These are phyloP conservation scores for Pichia sp. DNA, from an alignment of 1,139 yeast genomes.

Conservation along the genomic window DNA sequence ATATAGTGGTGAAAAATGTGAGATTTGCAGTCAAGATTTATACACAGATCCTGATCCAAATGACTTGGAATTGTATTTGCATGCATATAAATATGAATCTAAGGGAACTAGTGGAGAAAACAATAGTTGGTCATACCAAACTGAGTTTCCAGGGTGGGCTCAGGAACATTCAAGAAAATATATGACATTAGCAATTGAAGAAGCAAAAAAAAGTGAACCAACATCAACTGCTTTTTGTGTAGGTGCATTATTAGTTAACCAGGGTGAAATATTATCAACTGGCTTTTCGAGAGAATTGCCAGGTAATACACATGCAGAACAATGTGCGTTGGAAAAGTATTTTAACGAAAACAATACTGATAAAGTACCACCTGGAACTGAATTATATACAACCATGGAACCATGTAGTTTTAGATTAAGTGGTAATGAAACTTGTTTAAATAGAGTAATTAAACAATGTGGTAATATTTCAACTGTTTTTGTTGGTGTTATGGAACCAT, in stretches of 20 bases:
- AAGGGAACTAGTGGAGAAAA: conserved; percentile 28
- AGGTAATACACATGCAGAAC: conserved; percentile 98
- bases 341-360: conserved; percentile 33
- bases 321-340: conserved; percentile 82
- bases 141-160: conserved; percentile 88
- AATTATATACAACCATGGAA: conserved; percentile 93
- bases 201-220: conserved; percentile 77
- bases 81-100: conserved; percentile 75
- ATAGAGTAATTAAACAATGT: conserved; percentile 49
- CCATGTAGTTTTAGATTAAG: conserved; percentile 89
- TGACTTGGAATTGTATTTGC: conserved; percentile 83
- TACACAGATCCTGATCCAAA: conserved; percentile 86
- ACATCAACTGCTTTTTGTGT: conserved; percentile 88
- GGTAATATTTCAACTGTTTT: conserved; percentile 31
- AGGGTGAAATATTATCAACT: conserved; percentile 52
- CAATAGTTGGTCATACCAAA: conserved; percentile 62
- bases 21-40: conserved; percentile 60
- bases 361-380: conserved; percentile 66
- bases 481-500: conserved; percentile 92
- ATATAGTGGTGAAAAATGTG: conserved; percentile 56
- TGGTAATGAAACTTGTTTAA: conserved; percentile 86
- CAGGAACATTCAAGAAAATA: conserved; percentile 46
- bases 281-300: conserved; percentile 89
- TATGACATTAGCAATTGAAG: conserved; percentile 58
- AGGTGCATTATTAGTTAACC: conserved; percentile 77